Evolutionary conservation across 805 yeast species (phyloP).

Genomic region (Brettanomyces custersianus): DNA sequence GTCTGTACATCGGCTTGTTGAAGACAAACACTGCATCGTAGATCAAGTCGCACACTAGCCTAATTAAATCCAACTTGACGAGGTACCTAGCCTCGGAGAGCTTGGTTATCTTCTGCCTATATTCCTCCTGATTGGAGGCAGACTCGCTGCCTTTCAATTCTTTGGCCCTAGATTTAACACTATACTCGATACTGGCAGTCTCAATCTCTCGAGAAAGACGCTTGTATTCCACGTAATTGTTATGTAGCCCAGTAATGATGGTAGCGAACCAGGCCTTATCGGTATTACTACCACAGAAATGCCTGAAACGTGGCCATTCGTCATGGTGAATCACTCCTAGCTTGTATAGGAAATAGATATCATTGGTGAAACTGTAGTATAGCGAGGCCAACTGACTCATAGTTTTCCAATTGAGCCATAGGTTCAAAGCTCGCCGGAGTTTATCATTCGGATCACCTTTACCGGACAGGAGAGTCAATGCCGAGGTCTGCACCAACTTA

Average conservation of each 20-base stretch:
- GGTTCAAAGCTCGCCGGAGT: conserved; percentile 15
- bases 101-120: conserved; percentile 3
- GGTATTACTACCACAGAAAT: conserved; percentile 46
- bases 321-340: conserved; percentile 35
- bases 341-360: conserved; percentile 47
- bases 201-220: conserved; percentile 38
- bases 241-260: conserved; percentile 47
- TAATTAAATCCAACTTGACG: conserved; percentile 31
- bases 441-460: conserved; percentile 11
- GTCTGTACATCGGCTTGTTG: conserved; percentile 24
- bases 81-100: conserved; percentile 17
- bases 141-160: conserved; percentile 7
- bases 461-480: conserved; percentile 10
- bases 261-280: conserved; percentile 62
- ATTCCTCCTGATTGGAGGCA: conserved; percentile 4
- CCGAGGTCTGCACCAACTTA: conserved; percentile 22
- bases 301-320: conserved; percentile 20
- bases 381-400: conserved; percentile 45
- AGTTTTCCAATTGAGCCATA: conserved; percentile 35
- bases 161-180: conserved; percentile 49
- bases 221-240: conserved; percentile 35
- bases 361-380: conserved; percentile 62
- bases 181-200: conserved; percentile 47
- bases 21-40: conserved; percentile 41
- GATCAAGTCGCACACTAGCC: conserved; percentile 36